Evolutionary conservation across 2,329 filamentous ascomycete genomes (phyloP).

Genomic region (Polychaeton citri): DNA sequence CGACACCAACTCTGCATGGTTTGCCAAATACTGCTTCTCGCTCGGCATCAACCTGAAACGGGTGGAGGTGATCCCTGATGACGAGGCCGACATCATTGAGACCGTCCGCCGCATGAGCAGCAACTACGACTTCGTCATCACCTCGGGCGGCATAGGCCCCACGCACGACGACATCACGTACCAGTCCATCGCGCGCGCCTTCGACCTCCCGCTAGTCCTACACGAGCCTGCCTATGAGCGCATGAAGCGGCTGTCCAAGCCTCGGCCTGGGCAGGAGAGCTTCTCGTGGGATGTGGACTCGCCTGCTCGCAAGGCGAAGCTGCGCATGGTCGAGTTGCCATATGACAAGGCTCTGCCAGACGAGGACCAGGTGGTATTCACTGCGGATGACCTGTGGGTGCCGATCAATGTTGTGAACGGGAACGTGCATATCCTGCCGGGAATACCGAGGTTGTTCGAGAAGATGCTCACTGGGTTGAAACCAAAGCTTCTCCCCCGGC

Average conservation of each 20-base stretch:
- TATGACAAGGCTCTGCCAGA: slow-evolving; percentile 50
- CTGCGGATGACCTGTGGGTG: slow-evolving; percentile 75
- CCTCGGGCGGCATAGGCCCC: slow-evolving; percentile 87
- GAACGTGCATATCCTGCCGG: slow-evolving; percentile 86
- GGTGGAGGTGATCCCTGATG: slow-evolving; percentile 86
- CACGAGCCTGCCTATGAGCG: slow-evolving; percentile 64
- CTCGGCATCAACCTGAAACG: slow-evolving; percentile 61
- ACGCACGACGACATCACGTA: slow-evolving; percentile 99
- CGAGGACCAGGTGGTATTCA: slow-evolving; percentile 64
- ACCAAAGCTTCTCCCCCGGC: slow-evolving; percentile 52
- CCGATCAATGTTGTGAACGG: slow-evolving; percentile 80
- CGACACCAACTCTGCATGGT: slow-evolving; percentile 52
- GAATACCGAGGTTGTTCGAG: slow-evolving; percentile 76
- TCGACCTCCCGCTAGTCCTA: slow-evolving; percentile 59
- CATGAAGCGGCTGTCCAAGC: slow-evolving; percentile 72
- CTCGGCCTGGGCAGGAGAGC: slow-evolving; percentile 55
- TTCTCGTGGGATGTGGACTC: slow-evolving; percentile 81
- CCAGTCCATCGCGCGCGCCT: slow-evolving; percentile 82
- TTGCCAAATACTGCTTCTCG: slow-evolving; percentile 53
- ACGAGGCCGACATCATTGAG: slow-evolving; percentile 80
- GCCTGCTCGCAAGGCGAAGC: slow-evolving; percentile 62
- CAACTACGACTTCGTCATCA: slow-evolving; percentile 88
- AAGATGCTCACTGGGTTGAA: slow-evolving; percentile 64
- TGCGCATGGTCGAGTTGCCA: slow-evolving; percentile 83
- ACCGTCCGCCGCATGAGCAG: slow-evolving; percentile 75